Conservation (phyloP, 1,284 basidiomycete genomes). For the Leccinum subrobustum region DNA sequence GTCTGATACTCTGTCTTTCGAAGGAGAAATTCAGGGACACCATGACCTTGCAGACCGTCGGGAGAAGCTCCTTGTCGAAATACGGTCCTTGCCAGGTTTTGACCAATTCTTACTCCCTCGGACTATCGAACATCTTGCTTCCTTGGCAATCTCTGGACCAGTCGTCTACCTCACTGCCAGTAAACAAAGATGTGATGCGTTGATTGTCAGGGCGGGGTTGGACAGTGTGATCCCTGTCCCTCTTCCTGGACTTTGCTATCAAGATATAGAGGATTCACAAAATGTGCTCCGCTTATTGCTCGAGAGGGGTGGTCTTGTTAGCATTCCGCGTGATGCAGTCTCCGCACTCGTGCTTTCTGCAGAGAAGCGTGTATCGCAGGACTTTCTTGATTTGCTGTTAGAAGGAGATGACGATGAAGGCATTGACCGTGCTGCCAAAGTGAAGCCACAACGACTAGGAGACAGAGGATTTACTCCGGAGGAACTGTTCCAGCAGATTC, state of each 20-base stretch:
- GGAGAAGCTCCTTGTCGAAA: background rate
- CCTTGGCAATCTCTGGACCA: background rate
- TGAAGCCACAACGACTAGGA: background rate
- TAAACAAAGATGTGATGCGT: background rate
- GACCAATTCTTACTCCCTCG: background rate
- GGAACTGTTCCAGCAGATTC: too few species aligned
- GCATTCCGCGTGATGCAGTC: background rate
- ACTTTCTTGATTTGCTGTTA: background rate
- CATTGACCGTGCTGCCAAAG: background rate
- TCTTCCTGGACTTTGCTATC: background rate
- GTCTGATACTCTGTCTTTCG: background rate
- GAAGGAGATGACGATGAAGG: background rate
- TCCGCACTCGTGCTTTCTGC: background rate
- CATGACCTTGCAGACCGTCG: background rate
- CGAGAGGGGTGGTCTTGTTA: background rate
- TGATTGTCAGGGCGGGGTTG: background rate
- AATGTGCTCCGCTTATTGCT: background rate
- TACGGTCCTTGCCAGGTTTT: background rate
- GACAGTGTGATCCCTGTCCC: background rate
- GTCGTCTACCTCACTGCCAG: background rate
- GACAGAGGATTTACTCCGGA: too few species aligned
- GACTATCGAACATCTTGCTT: background rate
- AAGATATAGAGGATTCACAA: background rate
- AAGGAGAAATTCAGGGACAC: background rate
- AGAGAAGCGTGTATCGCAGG: background rate